These are phyloP conservation scores for Striga hermonthica DNA, from an alignment of 305 asterid genomes.

Conservation along the genomic window DNA sequence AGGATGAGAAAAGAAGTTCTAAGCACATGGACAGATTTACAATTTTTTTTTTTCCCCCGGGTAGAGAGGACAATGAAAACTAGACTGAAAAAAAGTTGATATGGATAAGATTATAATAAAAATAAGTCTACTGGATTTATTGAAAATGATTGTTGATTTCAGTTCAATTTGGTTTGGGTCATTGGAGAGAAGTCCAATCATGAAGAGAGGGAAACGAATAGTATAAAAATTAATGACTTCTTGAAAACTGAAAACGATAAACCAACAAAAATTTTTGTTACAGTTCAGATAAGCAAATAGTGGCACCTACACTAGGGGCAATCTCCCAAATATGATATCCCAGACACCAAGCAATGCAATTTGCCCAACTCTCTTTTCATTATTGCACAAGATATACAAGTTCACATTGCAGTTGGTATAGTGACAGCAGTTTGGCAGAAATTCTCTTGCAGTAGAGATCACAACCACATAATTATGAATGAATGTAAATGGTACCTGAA, in stretches of 20 bases:
- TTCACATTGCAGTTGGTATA: neutral
- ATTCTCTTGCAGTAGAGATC: slow-evolving; percentile 1
- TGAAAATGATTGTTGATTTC: no score
- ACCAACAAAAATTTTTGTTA: no score
- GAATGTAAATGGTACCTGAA: slow-evolving; percentile 54
- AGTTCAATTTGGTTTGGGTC: no score
- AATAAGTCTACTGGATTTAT: no score
- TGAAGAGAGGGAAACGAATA: no score
- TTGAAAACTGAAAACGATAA: no score
- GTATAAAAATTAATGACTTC: no score
- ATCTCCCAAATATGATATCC: neutral
- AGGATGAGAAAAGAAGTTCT: neutral
- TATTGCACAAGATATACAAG: neutral
- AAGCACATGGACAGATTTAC: neutral
- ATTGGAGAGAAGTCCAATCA: no score
- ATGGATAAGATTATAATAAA: no score
- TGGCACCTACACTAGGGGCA: no score
- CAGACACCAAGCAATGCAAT: neutral
- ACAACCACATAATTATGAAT: neutral
- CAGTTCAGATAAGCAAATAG: no score
- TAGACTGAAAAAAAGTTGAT: neutral
- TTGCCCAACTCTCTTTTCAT: no score
- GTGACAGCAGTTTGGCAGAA: neutral
- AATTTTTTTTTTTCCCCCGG: neutral
- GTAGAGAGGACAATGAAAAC: neutral